Base-by-base conservation (phyloP, 805 yeast species). In the Cyberlindnera mississippiensis region DNA sequence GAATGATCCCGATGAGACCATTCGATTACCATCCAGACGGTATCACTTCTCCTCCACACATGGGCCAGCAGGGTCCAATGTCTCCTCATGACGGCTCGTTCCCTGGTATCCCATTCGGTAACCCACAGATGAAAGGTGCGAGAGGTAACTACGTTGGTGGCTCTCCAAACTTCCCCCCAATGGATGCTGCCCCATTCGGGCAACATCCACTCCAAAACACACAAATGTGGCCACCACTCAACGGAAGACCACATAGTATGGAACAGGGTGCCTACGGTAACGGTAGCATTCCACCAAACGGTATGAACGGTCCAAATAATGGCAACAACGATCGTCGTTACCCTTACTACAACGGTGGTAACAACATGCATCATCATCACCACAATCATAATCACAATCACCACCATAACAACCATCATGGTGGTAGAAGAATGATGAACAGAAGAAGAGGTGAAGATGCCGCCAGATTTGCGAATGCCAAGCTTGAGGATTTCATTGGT, bases 401-500 rank as follows among this genome's bases (percentile, higher is more conserved):
- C 35, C 35, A 41, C 34, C 24, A 35, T 22, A 31, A 44, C 26
- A 35, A 39, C 28, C 40, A 46, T 17, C 39, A 40, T 22, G 51
- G 52, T 20, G 49, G 51, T 45, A 44, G 52, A 37, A 49, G 31
- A 34, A 35, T 35, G 35, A 40, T 48, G 28, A 48, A 43, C 33
- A 49, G 55, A 28, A 54, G 50, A 33, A 57, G 58, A 41, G 62
- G 55, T 48, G 91, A 83, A 50, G 91, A 84, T 56, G 85, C 85
- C 3, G 66, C 86, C 6, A 78, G 76, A 57, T 85, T 79, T 52
- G 71, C 77, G 32, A 80, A 82, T 62, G 85, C 89, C 15, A 70
- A 75, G 36, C 64, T 85, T 48, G 78, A 73, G 36, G 89, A 85
- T 52, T 85, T 82, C 57, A 66, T 74, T 14, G 88, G 88, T 35